Conservation (phyloP, 345 rosid genomes). For the Salix caprea region DNA sequence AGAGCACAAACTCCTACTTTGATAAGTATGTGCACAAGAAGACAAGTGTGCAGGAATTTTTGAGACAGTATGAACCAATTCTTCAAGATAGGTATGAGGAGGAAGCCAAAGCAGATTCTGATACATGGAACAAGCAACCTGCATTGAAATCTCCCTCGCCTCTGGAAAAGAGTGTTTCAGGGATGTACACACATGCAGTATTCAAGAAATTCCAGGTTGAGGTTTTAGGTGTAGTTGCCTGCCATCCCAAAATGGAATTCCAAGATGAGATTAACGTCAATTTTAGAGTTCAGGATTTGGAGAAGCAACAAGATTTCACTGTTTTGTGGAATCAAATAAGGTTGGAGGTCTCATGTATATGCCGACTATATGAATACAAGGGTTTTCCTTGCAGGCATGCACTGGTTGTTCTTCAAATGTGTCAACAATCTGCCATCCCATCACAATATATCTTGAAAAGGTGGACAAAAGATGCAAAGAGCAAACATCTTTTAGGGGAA, state of each 20-base stretch:
- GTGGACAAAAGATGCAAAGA: constrained; percentile 72
- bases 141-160: constrained; percentile 69
- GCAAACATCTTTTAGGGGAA: constrained; percentile 36
- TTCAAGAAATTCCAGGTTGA: constrained; percentile 64
- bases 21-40: constrained; percentile 66
- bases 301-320: constrained; percentile 44
- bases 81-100: constrained; percentile 61
- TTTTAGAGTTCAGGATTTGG: constrained; percentile 64
- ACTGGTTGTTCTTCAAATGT: constrained; percentile 59
- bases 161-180: constrained; percentile 61
- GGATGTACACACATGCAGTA: constrained; percentile 54
- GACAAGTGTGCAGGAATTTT: constrained; percentile 55
- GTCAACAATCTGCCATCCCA: constrained; percentile 52
- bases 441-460: constrained; percentile 56
- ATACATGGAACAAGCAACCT: constrained; percentile 60
- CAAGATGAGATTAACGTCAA: constrained; percentile 41
- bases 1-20: constrained; percentile 51
- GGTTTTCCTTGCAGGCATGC: constrained; percentile 72
- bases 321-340: constrained; percentile 47
- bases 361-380: constrained; percentile 56
- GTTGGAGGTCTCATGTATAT: constrained; percentile 51
- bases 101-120: constrained; percentile 68
- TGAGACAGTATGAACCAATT: constrained; percentile 49
- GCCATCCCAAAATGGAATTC: constrained; percentile 55
- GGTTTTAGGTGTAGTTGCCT: constrained; percentile 63